Percentiles rank a stretch among this genome's conserved stretches.
Evolutionary conservation across 2,329 filamentous ascomycete genomes (phyloP).

Genomic region (Trichoderma arundinaceum): DNA sequence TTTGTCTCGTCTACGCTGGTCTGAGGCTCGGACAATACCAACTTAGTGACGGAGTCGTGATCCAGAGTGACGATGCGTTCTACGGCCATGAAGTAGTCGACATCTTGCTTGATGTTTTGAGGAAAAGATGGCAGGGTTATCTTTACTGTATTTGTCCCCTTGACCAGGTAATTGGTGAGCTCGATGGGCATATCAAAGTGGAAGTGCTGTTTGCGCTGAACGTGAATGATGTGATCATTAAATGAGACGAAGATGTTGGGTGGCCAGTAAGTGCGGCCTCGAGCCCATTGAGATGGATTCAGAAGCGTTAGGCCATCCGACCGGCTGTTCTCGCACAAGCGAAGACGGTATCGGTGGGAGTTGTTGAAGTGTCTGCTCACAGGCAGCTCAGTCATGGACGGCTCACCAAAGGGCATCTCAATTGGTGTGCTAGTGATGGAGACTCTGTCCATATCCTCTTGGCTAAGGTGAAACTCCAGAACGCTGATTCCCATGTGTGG

Average conservation of each 20-base stretch:
- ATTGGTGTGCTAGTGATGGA: constrained; percentile 39
- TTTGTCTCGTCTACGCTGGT: constrained; percentile 57
- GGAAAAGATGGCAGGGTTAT: constrained; percentile 50
- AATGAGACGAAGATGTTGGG: constrained; percentile 69
- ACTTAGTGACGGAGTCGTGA: constrained; percentile 51
- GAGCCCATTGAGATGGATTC: constrained; percentile 64
- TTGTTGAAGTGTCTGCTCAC: constrained; percentile 54
- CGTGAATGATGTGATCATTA: constrained; percentile 63
- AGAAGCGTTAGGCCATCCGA: constrained; percentile 33
- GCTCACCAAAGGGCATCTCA: constrained; percentile 39
- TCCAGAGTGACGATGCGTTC: constrained; percentile 68
- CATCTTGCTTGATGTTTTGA: constrained; percentile 38
- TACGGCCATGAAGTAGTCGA: constrained; percentile 66
- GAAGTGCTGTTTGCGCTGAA: constrained; percentile 72
- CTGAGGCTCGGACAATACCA: constrained; percentile 46
- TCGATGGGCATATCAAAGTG: constrained; percentile 79
- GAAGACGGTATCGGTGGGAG: constrained; percentile 69
- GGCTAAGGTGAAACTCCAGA: constrained; percentile 55
- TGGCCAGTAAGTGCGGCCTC: constrained; percentile 73
- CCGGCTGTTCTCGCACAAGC: constrained; percentile 57
- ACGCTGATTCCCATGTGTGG: constrained; percentile 48
- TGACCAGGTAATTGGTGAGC: constrained; percentile 64
- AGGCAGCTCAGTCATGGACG: constrained; percentile 39
- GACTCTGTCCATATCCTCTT: constrained; percentile 46
- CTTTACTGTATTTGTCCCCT: constrained; percentile 67